Evolutionary conservation across 2,329 filamentous ascomycete species (phyloP).

Genomic region (Cladobotryum protrusum): DNA sequence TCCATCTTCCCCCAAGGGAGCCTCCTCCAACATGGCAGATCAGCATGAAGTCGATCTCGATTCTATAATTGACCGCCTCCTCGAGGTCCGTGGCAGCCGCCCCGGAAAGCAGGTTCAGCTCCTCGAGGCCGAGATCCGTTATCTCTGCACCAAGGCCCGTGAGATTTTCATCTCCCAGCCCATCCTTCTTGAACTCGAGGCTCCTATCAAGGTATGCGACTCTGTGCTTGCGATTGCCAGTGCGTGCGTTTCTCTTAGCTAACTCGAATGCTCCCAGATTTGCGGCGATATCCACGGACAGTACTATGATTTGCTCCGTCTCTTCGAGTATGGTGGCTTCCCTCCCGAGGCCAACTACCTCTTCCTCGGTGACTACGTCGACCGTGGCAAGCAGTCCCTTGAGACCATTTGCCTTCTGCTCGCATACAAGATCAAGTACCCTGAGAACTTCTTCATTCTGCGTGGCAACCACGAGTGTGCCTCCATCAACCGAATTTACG

Average conservation of each 20-base stretch:
- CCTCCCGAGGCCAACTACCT: constrained; percentile 98
- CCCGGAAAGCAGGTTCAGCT: constrained; percentile 98
- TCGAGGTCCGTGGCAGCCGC: constrained; percentile 95
- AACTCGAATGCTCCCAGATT: constrained; percentile 75
- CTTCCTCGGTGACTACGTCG: constrained; percentile 98
- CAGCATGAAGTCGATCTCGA: constrained; percentile 93
- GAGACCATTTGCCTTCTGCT: constrained; percentile 97
- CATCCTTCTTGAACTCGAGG: constrained; percentile 93
- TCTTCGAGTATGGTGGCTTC: constrained; percentile 98
- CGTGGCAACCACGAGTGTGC: constrained; percentile 99
- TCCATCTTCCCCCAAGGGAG: constrained; percentile 33
- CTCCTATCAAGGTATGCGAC: constrained; percentile 88
- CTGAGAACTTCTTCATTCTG: constrained; percentile 98
- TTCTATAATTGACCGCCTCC: constrained; percentile 96
- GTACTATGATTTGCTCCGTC: constrained; percentile 94
- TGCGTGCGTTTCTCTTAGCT: too few species aligned
- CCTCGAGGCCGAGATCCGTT: constrained; percentile 92
- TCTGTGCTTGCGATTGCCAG: constrained; percentile 4
- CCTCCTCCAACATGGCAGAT: constrained; percentile 49
- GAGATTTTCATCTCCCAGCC: constrained; percentile 99
- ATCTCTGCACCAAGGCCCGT: constrained; percentile 94
- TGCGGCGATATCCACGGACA: constrained; percentile 99
- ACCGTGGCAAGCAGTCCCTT: constrained; percentile 97
- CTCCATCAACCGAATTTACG: constrained; percentile 97
- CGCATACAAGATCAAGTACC: constrained; percentile 99